Evolutionary conservation across 495 filamentous ascomycete genomes (phyloP).

Genomic region (Aspergillus sparsus): DNA sequence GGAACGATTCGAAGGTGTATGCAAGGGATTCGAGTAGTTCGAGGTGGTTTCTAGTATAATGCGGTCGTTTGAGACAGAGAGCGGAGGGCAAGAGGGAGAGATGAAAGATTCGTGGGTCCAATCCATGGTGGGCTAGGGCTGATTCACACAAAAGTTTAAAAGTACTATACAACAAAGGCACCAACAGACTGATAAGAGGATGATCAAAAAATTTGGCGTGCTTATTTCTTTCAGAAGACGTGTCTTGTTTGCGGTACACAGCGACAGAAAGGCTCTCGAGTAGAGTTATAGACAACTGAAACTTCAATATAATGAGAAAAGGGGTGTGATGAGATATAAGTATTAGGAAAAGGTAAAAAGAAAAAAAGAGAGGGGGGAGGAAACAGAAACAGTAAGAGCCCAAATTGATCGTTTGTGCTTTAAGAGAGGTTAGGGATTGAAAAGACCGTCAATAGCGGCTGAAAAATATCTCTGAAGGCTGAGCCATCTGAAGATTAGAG

Average conservation of each 20-base stretch:
- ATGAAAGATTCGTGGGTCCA: conserved; percentile 16
- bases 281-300: no score
- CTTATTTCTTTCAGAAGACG: no score
- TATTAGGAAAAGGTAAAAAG: conserved; percentile 19
- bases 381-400: conserved; percentile 20
- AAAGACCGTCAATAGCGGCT: conserved; percentile 38
- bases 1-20: conserved; percentile 19
- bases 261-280: no score
- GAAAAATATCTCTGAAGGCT: conserved; percentile 26
- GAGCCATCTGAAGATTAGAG: conserved; percentile 35
- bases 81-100: conserved; percentile 13
- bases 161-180: background rate
- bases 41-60: conserved; percentile 21
- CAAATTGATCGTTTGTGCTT: conserved; percentile 26
- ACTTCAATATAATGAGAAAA: no score
- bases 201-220: conserved; percentile 4
- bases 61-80: conserved; percentile 14
- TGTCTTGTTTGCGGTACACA: no score
- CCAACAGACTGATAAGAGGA: conserved; percentile 1
- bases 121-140: conserved; percentile 18
- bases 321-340: background rate
- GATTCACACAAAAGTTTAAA: background rate
- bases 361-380: conserved; percentile 12
- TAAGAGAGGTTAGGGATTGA: conserved; percentile 8
- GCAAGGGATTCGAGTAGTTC: conserved; percentile 28